Evolutionary conservation across 805 yeast species (phyloP).

Genomic region (Candida silvatica): DNA sequence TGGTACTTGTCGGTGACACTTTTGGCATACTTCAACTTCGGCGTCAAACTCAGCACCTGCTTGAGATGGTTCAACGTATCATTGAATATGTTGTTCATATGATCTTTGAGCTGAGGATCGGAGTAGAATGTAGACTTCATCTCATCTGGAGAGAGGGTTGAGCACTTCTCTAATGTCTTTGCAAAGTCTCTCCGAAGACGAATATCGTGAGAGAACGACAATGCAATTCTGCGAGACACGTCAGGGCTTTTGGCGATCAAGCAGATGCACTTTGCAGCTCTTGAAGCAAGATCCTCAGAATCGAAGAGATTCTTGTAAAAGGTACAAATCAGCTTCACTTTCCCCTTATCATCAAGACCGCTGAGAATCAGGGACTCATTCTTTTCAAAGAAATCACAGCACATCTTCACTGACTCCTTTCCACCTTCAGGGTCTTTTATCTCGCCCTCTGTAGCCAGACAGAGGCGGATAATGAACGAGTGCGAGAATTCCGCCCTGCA

Average conservation of each 20-base stretch:
- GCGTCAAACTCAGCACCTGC: background rate
- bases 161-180: background rate
- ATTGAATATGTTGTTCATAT: conserved; percentile 7
- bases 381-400: conserved; percentile 18
- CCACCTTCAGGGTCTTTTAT: conserved; percentile 1
- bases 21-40: background rate
- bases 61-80: background rate
- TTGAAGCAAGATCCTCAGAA: conserved; percentile 8
- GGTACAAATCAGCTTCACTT: conserved; percentile 7
- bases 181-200: background rate
- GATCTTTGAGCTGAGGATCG: conserved; percentile 6
- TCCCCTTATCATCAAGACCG: conserved; percentile 5
- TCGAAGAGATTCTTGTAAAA: conserved; percentile 9
- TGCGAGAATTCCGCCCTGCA: conserved; percentile 1
- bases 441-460: conserved; percentile 7
- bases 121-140: conserved; percentile 6
- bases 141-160: conserved; percentile 8
- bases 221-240: too few species aligned
- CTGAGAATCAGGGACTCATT: conserved; percentile 8
- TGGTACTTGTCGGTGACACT: background rate
- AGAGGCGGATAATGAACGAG: conserved; percentile 9
- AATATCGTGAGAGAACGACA: too few species aligned
- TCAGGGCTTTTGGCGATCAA: background rate
- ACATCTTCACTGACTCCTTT: conserved; percentile 8
- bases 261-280: conserved; percentile 16